Evolutionary conservation across 2,329 filamentous ascomycete genomes (phyloP).

Genomic region (Aspergillus brunneoviolaceus): DNA sequence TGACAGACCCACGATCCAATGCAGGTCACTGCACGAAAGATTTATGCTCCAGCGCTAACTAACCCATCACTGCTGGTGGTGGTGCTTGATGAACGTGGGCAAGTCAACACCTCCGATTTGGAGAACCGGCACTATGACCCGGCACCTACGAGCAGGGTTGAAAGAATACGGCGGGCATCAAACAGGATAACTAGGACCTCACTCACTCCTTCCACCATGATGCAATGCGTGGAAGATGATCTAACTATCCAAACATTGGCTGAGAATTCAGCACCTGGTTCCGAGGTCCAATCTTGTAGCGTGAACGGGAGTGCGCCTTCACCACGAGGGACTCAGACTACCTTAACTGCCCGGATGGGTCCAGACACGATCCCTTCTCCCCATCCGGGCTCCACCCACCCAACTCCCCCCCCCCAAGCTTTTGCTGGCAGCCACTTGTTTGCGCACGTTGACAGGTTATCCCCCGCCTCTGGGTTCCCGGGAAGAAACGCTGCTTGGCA

Average conservation of each 20-base stretch:
- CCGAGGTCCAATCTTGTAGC: not conserved
- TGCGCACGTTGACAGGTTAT: constrained; percentile 20
- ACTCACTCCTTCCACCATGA: no score
- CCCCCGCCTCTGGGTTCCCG: constrained; percentile 5
- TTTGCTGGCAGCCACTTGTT: constrained; percentile 23
- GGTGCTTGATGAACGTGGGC: not conserved
- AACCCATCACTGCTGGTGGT: not conserved
- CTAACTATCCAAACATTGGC: not conserved
- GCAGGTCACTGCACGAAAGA: not conserved
- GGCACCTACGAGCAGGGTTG: no score
- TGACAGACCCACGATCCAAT: not conserved
- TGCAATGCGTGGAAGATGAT: no score
- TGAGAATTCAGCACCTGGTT: not conserved
- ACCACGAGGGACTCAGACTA: not conserved
- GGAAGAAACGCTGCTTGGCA: not conserved
- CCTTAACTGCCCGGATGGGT: not conserved
- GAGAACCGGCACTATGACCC: not conserved
- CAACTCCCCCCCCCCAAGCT: constrained; percentile 6
- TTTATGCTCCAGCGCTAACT: not conserved
- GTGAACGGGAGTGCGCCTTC: not conserved
- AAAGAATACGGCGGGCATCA: no score
- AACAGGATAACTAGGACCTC: no score
- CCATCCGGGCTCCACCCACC: constrained; percentile 9
- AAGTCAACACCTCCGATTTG: not conserved
- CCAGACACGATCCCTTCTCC: not conserved